Conservation (phyloP, 2,329 filamentous ascomycete species). For the Scleromitrula shiraiana region DNA sequence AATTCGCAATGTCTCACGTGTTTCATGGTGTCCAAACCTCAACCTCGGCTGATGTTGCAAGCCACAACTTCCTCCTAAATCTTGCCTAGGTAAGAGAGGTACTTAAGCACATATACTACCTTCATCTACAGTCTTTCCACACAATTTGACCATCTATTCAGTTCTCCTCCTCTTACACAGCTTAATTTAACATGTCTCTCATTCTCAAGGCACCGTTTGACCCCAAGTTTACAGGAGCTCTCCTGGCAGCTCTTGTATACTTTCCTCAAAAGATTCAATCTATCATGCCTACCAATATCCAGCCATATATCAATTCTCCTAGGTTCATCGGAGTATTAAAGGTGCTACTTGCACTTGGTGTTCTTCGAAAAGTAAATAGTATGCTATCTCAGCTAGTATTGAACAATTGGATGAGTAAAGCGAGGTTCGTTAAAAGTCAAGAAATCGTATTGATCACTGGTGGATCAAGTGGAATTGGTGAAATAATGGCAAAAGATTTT, state of each 20-base stretch:
- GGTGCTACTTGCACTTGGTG: constrained; percentile 40
- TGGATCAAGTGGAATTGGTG: constrained; percentile 58
- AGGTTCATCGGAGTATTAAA: constrained; percentile 15
- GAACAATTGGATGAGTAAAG: constrained; percentile 44
- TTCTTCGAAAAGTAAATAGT: constrained; percentile 40
- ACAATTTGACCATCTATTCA: no score
- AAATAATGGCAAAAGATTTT: constrained; percentile 52
- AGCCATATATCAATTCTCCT: constrained; percentile 15
- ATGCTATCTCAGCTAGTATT: constrained; percentile 42
- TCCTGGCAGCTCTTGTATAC: constrained; percentile 21
- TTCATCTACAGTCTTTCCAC: no score
- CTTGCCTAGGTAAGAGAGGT: no score
- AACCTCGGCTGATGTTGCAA: no score
- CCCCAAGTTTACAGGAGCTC: constrained; percentile 15
- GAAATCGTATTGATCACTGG: constrained; percentile 71
- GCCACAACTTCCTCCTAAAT: no score
- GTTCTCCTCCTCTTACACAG: no score
- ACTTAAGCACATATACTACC: no score
- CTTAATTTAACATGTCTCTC: neutral
- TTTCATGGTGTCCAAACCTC: no score
- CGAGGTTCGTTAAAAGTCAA: constrained; percentile 51
- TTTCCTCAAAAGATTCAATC: constrained; percentile 19
- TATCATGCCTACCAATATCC: constrained; percentile 16
- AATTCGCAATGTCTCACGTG: no score
- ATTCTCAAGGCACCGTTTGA: constrained; percentile 5